A percentile compares a stretch with the other conserved stretches of the same genome.
Evolutionary conservation across 2,329 filamentous ascomycete species (phyloP).

Genomic region (Aureobasidium zeae): DNA sequence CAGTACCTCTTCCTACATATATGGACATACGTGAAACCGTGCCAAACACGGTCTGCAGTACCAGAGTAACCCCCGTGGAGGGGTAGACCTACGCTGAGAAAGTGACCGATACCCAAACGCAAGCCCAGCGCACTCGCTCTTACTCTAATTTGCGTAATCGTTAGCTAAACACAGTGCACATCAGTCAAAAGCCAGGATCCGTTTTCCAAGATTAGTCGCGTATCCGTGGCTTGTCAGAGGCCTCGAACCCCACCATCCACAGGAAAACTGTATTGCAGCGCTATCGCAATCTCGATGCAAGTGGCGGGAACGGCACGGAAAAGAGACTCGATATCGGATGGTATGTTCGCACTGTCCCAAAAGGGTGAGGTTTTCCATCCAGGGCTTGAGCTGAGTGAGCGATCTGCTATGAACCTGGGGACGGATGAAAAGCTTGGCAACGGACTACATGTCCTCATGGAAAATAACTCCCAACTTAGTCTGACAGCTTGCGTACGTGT

Average conservation of each 20-base stretch:
- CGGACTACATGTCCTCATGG: slow-evolving; percentile 9
- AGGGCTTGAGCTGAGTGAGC: not conserved
- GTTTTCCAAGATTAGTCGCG: slow-evolving; percentile 7
- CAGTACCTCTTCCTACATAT: slow-evolving; percentile 1
- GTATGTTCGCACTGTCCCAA: slow-evolving; percentile 11
- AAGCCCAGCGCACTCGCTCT: slow-evolving; percentile 8
- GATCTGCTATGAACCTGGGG: not conserved
- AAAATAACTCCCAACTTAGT: slow-evolving; percentile 4
- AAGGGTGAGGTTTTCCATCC: slow-evolving; percentile 2
- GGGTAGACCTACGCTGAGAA: slow-evolving; percentile 5
- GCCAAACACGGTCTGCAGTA: slow-evolving; percentile 8
- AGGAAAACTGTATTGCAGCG: not conserved
- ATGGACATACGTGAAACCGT: not conserved
- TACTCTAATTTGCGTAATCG: slow-evolving; percentile 14
- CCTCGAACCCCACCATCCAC: not conserved
- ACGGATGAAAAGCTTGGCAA: slow-evolving; percentile 10
- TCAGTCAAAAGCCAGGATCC: slow-evolving; percentile 8
- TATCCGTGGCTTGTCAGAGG: no score
- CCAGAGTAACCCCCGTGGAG: slow-evolving; percentile 9
- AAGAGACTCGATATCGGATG: no score
- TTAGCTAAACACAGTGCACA: slow-evolving; percentile 3
- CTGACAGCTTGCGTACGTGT: not conserved
- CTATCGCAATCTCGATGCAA: slow-evolving; percentile 10
- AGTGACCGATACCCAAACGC: no score
- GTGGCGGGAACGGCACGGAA: no score